Conservation (phyloP, 2,329 filamentous ascomycete genomes). For the Alternaria hordeiaustralica region DNA sequence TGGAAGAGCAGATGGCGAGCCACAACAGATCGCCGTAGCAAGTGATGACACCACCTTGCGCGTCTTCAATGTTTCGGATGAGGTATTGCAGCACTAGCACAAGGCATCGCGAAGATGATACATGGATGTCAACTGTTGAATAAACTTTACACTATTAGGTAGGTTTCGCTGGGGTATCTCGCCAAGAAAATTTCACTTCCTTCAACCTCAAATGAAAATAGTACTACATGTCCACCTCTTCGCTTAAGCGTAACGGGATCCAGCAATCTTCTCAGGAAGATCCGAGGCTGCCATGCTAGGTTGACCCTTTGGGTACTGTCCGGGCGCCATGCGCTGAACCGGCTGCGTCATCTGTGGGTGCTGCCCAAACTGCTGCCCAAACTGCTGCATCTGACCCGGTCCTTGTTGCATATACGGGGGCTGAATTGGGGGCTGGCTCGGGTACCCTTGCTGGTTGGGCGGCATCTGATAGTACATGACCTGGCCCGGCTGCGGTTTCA, state of each 20-base stretch:
- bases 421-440: constrained; percentile 14
- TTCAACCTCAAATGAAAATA: not conserved
- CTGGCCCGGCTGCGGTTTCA: constrained; percentile 14
- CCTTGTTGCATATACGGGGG: constrained; percentile 15
- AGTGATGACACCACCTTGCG: constrained; percentile 52
- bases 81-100: not conserved
- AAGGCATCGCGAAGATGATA: not conserved
- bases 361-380: not conserved
- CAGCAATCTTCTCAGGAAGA: constrained; percentile 25
- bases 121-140: not conserved
- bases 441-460: constrained; percentile 17
- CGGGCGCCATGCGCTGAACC: constrained; percentile 7
- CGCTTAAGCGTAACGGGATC: constrained; percentile 21
- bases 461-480: constrained; percentile 21
- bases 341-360: constrained; percentile 5
- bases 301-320: constrained; percentile 3
- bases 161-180: constrained; percentile 8
- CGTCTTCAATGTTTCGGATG: constrained; percentile 34
- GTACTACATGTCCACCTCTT: not conserved
- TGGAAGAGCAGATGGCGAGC: not conserved
- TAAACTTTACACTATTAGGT: not conserved
- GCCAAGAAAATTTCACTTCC: not conserved
- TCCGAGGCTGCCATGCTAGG: not conserved
- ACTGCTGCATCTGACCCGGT: constrained; percentile 7
- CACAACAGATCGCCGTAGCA: constrained; percentile 47